phyloP scores from a whole-genome alignment of 306 rosid species.

The Lotus japonicus region DNA sequence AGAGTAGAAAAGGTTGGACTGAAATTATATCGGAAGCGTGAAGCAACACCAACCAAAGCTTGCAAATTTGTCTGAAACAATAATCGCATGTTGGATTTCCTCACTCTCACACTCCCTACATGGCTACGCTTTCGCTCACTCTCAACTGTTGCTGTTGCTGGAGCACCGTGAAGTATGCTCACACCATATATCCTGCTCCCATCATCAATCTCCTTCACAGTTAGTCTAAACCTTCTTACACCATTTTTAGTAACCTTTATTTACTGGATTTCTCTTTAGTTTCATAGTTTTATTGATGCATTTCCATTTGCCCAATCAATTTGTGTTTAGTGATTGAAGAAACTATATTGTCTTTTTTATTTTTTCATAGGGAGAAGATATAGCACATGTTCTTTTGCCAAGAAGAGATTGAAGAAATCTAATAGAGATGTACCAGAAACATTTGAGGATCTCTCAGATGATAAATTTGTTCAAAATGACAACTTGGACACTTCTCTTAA shows the following conservation, averaged over 20 bases:
- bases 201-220: background rate
- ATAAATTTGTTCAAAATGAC: conserved; percentile 37
- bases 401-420: conserved; percentile 49
- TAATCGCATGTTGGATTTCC: background rate
- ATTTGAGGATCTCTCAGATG: conserved; percentile 32
- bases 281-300: background rate
- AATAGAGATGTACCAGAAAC: conserved; percentile 31
- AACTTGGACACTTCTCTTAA: conserved; percentile 26
- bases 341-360: background rate
- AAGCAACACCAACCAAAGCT: background rate
- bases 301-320: background rate
- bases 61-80: background rate
- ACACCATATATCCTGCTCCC: background rate
- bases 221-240: background rate
- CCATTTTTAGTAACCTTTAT: background rate
- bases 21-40: background rate
- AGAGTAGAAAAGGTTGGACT: background rate
- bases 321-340: background rate
- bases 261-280: background rate
- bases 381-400: conserved; percentile 43
- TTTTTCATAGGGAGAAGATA: conserved; percentile 33
- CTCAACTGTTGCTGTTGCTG: background rate
- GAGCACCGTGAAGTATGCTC: background rate
- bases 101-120: background rate
- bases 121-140: conserved; percentile 19